Conservation (phyloP, 257 asterid genomes). For the Solanum pennellii region DNA sequence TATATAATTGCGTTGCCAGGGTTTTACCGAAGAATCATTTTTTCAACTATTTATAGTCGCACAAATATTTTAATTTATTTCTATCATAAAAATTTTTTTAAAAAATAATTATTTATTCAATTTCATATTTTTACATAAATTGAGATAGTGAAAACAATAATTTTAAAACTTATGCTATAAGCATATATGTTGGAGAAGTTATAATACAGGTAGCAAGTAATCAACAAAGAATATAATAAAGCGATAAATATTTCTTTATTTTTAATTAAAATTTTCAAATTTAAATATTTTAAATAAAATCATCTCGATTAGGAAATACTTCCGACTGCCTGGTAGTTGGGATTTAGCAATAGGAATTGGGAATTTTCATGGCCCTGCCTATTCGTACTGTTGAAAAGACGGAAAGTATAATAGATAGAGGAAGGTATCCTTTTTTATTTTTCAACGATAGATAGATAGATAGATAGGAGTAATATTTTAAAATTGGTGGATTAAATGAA, state of each 20-base stretch:
- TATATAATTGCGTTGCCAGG: too few species aligned
- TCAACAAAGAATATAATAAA: too few species aligned
- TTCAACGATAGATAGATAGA: neutral
- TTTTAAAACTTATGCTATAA: too few species aligned
- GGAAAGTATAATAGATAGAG: neutral
- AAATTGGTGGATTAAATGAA: neutral
- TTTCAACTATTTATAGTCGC: neutral
- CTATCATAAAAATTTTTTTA: neutral
- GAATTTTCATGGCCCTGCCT: neutral
- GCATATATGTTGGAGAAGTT: too few species aligned
- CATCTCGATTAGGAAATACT: too few species aligned
- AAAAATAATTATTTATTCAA: too few species aligned
- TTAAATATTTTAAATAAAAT: too few species aligned
- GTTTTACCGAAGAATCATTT: too few species aligned
- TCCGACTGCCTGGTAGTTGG: neutral
- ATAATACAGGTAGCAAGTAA: neutral
- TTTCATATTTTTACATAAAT: too few species aligned
- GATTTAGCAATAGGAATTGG: neutral
- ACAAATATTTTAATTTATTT: too few species aligned
- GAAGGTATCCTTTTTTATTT: neutral
- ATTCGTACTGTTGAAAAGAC: neutral
- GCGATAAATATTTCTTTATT: rapidly evolving
- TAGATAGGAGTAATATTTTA: neutral
- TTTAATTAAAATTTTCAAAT: too few species aligned
- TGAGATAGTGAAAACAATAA: too few species aligned